Evolutionary conservation across 768 basidiomycete genomes (phyloP).

Genomic region (Lactarius evosmus): DNA sequence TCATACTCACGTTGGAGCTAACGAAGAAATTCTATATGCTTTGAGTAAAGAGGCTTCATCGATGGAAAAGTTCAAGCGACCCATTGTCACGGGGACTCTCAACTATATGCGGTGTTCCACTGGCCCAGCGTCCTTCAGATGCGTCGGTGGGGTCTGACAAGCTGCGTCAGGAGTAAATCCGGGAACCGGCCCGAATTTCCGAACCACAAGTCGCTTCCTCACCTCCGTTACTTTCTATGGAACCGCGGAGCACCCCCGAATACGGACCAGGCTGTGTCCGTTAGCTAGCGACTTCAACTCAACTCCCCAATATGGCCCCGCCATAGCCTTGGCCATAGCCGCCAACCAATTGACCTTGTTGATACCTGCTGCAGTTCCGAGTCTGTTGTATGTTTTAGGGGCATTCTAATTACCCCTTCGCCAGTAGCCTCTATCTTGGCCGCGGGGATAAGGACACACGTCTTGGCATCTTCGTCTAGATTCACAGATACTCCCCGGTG

Average conservation of each 20-base stretch:
- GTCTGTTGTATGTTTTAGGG: neutral
- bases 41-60: slow-evolving; percentile 85
- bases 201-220: slow-evolving; percentile 5
- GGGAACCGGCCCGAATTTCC: slow-evolving; percentile 12
- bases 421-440: slow-evolving; percentile 4
- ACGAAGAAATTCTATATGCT: slow-evolving; percentile 77
- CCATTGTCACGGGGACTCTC: slow-evolving; percentile 39
- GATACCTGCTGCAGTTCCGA: neutral
- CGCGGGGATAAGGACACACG: slow-evolving; percentile 10
- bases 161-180: neutral
- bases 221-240: slow-evolving; percentile 9
- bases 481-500: neutral
- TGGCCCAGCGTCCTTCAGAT: too few species aligned
- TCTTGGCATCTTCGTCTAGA: neutral
- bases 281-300: slow-evolving; percentile 10
- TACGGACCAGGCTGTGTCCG: slow-evolving; percentile 4
- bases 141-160: too few species aligned
- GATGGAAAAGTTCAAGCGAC: slow-evolving; percentile 61
- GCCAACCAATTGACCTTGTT: slow-evolving; percentile 8
- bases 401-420: neutral
- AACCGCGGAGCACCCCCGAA: neutral
- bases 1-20: slow-evolving; percentile 63
- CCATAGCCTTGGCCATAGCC: neutral
- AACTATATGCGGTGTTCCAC: slow-evolving; percentile 6
- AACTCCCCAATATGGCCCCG: slow-evolving; percentile 1